phyloP scores from a whole-genome alignment of 202 grass and related monocot species.

The Hordeum pubiflorum region DNA sequence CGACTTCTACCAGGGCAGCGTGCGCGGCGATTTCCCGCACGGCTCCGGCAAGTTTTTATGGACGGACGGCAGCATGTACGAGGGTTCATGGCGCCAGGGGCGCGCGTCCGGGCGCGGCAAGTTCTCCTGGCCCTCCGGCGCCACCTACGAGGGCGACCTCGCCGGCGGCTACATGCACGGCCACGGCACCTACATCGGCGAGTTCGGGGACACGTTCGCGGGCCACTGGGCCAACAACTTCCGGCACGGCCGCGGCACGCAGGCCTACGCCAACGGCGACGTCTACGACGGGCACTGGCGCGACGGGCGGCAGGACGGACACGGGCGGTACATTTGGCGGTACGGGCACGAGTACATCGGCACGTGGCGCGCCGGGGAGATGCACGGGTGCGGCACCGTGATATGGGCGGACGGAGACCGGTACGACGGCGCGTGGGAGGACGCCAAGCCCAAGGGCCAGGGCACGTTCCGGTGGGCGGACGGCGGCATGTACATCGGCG shows the following conservation, averaged over 20 bases:
- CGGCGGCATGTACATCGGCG: conserved; percentile 48
- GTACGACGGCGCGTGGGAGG: conserved; percentile 71
- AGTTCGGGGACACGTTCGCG: conserved; percentile 48
- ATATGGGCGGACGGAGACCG: conserved; percentile 54
- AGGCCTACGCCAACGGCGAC: conserved; percentile 58
- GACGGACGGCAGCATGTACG: conserved; percentile 80
- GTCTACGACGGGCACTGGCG: conserved; percentile 80
- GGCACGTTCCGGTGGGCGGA: conserved; percentile 62
- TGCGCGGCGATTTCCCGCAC: conserved; percentile 28
- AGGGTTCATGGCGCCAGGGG: conserved; percentile 54
- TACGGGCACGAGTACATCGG: conserved; percentile 70
- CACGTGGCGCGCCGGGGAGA: conserved; percentile 51
- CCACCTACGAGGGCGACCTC: conserved; percentile 67
- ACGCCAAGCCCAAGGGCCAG: conserved; percentile 48
- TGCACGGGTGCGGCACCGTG: conserved; percentile 56
- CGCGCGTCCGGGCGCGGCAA: conserved; percentile 56
- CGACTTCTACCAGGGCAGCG: conserved; percentile 56
- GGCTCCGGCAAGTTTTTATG: conserved; percentile 67
- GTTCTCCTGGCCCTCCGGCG: conserved; percentile 72
- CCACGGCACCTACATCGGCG: conserved; percentile 44
- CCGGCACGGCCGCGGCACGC: conserved; percentile 59
- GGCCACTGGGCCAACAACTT: conserved; percentile 49
- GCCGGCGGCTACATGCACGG: conserved; percentile 46
- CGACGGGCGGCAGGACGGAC: conserved; percentile 46
- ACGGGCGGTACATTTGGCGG: conserved; percentile 70